Evolutionary conservation across 2,329 filamentous ascomycete species (phyloP).

Genomic region (Pestalotiopsis sp.): DNA sequence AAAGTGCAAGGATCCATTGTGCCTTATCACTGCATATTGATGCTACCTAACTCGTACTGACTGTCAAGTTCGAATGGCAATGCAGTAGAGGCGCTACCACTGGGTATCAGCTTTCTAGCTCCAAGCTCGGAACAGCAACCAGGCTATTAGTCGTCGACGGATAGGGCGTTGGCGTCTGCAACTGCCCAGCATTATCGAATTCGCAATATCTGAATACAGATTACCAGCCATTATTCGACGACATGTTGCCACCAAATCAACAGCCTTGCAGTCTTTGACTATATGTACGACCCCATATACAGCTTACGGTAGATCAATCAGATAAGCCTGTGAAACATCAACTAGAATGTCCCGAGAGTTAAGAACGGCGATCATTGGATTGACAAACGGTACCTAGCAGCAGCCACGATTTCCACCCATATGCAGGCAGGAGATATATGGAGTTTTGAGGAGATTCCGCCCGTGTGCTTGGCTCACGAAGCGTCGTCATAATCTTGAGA

Average conservation of each 20-base stretch:
- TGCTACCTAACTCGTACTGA: not conserved
- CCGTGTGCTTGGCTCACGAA: not conserved
- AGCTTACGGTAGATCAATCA: conserved; percentile 4
- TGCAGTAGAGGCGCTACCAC: not conserved
- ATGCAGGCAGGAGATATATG: not conserved
- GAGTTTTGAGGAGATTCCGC: not conserved
- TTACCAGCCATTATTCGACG: too few species aligned
- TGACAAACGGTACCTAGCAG: conserved; percentile 25
- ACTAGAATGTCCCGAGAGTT: conserved; percentile 22
- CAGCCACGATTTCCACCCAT: conserved; percentile 19
- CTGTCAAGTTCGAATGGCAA: not conserved
- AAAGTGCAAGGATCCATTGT: not conserved
- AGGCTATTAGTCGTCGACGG: not conserved
- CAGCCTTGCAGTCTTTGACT: not conserved
- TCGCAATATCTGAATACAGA: not conserved
- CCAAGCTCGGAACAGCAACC: not conserved
- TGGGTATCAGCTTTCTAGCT: not conserved
- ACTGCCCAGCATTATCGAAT: not conserved
- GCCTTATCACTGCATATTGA: not conserved
- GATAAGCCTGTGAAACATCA: conserved; percentile 6
- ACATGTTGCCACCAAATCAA: not conserved
- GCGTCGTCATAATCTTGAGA: not conserved
- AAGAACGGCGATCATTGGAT: conserved; percentile 24
- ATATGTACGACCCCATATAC: not conserved
- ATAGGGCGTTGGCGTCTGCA: not conserved